phyloP scores from a whole-genome alignment of 495 filamentous ascomycete species.

The Cryomyces antarcticus region DNA sequence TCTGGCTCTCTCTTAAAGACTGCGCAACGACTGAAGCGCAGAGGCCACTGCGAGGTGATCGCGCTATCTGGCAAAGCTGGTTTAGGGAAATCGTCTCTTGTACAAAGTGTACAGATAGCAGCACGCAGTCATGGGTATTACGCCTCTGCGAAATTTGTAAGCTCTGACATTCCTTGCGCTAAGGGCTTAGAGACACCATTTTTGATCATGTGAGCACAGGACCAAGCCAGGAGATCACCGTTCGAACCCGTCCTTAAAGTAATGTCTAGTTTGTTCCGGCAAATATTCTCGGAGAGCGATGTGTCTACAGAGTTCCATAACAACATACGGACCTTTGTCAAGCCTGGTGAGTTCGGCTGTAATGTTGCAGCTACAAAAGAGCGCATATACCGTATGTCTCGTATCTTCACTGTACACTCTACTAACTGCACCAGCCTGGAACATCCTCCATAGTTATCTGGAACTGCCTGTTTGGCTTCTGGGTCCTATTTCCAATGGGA shows the following conservation, averaged over 20 bases:
- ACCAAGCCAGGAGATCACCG: slow-evolving; percentile 56
- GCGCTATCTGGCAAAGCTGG: slow-evolving; percentile 57
- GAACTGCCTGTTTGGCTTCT: slow-evolving; percentile 54
- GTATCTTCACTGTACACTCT: too few relatives aligned
- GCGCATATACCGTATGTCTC: too few relatives aligned
- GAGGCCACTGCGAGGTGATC: slow-evolving; percentile 57
- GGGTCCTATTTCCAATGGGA: slow-evolving; percentile 20
- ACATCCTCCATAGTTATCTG: slow-evolving; percentile 51
- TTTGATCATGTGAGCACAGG: slow-evolving; percentile 9
- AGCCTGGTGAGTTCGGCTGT: slow-evolving; percentile 20
- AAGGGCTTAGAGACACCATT: too few relatives aligned
- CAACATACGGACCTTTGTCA: slow-evolving; percentile 46
- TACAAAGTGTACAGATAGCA: slow-evolving; percentile 54
- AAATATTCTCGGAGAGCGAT: slow-evolving; percentile 80
- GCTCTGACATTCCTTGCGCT: too few relatives aligned
- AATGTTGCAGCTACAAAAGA: not conserved
- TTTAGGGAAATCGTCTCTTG: slow-evolving; percentile 64
- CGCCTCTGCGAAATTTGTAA: slow-evolving; percentile 51
- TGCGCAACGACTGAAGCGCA: slow-evolving; percentile 29
- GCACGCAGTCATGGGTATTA: slow-evolving; percentile 63
- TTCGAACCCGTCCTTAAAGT: slow-evolving; percentile 69
- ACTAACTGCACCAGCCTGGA: slow-evolving; percentile 43
- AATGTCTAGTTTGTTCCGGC: slow-evolving; percentile 64
- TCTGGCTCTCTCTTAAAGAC: too few relatives aligned
- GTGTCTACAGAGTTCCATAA: slow-evolving; percentile 68